Percentiles rank a stretch among this genome's conserved stretches.
phyloP scores from a whole-genome alignment of 2,329 filamentous ascomycete species.

The Ceratocystiopsis brevicomis region DNA sequence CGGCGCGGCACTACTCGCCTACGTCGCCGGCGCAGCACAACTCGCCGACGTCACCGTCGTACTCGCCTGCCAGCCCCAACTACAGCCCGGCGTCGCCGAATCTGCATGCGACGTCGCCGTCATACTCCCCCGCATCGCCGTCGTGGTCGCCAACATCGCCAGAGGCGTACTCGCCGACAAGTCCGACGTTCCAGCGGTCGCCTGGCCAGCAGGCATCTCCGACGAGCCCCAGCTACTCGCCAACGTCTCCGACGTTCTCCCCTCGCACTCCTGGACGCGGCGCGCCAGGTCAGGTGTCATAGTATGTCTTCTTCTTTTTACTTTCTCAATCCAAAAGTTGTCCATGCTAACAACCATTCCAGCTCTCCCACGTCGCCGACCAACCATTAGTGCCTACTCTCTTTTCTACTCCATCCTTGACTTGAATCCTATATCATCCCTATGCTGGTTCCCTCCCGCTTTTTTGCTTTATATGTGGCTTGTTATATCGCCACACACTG shows the following conservation, averaged over 20 bases:
- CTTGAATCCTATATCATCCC: constrained; percentile 7
- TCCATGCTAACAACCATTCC: too few species aligned
- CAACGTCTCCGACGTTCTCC: constrained; percentile 33
- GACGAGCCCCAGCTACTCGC: constrained; percentile 52
- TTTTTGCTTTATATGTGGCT: neutral
- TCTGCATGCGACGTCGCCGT: constrained; percentile 35
- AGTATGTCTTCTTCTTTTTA: constrained; percentile 5
- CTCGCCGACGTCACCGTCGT: constrained; percentile 56
- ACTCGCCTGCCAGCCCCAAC: constrained; percentile 50
- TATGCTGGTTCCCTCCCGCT: neutral
- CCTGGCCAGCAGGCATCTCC: constrained; percentile 38
- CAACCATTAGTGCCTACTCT: constrained; percentile 11
- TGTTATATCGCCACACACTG: neutral
- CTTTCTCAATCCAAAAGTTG: too few species aligned
- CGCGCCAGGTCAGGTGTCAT: constrained; percentile 19
- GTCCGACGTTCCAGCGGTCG: constrained; percentile 37
- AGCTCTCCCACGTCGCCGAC: constrained; percentile 20
- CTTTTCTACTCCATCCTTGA: too few species aligned
- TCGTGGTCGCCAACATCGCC: constrained; percentile 61
- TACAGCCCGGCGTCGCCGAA: constrained; percentile 53
- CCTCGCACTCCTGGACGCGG: constrained; percentile 24
- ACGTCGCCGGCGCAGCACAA: constrained; percentile 59
- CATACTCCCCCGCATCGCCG: constrained; percentile 53
- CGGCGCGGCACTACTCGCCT: constrained; percentile 38
- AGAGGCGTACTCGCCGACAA: constrained; percentile 43